A percentile compares a stretch with the other conserved stretches of the same genome.
These are phyloP conservation scores for Pseudonitzschia delicatissima DNA, from an alignment of 108 stramenopile genomes.

Conservation along the genomic window DNA sequence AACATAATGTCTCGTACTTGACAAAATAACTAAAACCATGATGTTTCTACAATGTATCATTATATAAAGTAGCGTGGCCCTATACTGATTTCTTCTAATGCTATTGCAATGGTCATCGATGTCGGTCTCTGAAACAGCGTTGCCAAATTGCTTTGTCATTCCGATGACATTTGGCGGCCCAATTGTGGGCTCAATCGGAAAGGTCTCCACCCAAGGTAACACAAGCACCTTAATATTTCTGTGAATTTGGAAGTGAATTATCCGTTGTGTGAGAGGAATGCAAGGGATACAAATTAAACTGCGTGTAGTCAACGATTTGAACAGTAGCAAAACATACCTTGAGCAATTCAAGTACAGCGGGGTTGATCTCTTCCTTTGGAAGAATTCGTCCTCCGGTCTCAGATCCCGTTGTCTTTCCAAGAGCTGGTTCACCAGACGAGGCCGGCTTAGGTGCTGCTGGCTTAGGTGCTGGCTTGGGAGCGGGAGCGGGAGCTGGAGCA, in stretches of 20 bases:
- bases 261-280: not conserved
- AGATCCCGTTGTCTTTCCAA: constrained; percentile 59
- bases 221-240: constrained; percentile 1
- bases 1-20: not conserved
- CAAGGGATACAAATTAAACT: not conserved
- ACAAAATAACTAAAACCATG: too few relatives aligned
- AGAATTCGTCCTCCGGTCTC: constrained; percentile 71
- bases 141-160: not conserved
- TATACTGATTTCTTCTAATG: not conserved
- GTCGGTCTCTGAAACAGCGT: not conserved
- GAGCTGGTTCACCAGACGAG: constrained; percentile 28
- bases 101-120: constrained; percentile 4
- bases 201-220: not conserved
- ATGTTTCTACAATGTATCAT: too few relatives aligned
- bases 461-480: constrained; percentile 27
- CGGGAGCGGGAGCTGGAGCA: constrained; percentile 25
- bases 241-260: not conserved
- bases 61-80: constrained; percentile 1
- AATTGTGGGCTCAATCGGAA: not conserved
- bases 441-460: constrained; percentile 19
- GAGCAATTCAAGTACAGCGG: constrained; percentile 71
- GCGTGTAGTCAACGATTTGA: not conserved
- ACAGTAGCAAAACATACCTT: constrained; percentile 34
- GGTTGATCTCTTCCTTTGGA: constrained; percentile 76
- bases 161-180: not conserved